These are phyloP conservation scores for Millerago galiae DNA, from an alignment of 805 yeast genomes.

Conservation along the genomic window DNA sequence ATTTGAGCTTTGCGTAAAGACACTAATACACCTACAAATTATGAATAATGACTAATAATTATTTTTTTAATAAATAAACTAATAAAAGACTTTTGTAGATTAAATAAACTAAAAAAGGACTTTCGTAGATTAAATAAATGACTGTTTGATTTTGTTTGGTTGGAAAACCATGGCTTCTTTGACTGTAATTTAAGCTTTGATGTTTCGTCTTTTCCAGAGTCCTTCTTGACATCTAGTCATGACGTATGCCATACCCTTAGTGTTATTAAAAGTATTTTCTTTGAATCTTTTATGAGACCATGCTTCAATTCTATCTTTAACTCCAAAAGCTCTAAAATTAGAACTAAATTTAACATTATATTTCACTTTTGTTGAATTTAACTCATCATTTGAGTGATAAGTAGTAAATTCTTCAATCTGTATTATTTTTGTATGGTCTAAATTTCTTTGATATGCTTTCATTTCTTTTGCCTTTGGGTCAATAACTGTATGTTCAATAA, in stretches of 20 bases:
- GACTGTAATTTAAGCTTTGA: neutral
- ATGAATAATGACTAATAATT: neutral
- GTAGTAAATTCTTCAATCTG: slow-evolving; percentile 71
- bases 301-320: slow-evolving; percentile 69
- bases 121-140: no score
- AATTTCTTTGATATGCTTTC: slow-evolving; percentile 68
- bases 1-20: slow-evolving; percentile 58
- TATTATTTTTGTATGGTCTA: slow-evolving; percentile 76
- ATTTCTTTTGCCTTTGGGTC: slow-evolving; percentile 52
- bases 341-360: slow-evolving; percentile 66
- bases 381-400: slow-evolving; percentile 36
- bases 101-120: neutral
- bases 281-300: slow-evolving; percentile 74
- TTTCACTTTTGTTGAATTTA: slow-evolving; percentile 38
- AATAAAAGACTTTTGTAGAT: neutral
- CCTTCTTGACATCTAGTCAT: slow-evolving; percentile 52
- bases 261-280: slow-evolving; percentile 57
- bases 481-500: slow-evolving; percentile 70
- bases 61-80: neutral
- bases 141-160: neutral
- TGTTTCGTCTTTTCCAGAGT: slow-evolving; percentile 17
- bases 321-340: slow-evolving; percentile 54
- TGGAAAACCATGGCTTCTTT: neutral
- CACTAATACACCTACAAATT: neutral
- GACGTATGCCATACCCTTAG: slow-evolving; percentile 70